A percentile compares a stretch with the other conserved stretches of the same genome.
These are phyloP conservation scores for Oldenlandia corymbosa DNA, from an alignment of 257 asterid species.

Conservation along the genomic window DNA sequence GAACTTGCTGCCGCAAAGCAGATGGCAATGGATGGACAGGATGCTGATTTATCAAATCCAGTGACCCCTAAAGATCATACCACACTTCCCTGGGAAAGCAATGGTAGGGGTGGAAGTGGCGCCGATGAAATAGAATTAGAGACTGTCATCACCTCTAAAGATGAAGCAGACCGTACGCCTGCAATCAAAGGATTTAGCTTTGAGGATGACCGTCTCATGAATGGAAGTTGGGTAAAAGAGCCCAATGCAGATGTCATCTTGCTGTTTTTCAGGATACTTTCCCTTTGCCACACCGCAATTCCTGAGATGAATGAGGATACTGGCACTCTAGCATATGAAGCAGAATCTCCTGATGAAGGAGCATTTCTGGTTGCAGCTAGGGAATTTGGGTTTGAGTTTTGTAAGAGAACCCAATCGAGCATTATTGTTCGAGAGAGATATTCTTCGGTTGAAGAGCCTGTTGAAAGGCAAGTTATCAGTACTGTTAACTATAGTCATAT, in stretches of 20 bases:
- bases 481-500: conserved; percentile 5
- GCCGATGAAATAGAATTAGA: conserved; percentile 68
- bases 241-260: conserved; percentile 50
- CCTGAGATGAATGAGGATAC: conserved; percentile 81
- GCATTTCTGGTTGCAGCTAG: conserved; percentile 91
- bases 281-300: conserved; percentile 87
- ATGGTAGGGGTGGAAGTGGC: conserved; percentile 22
- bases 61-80: conserved; percentile 19
- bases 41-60: conserved; percentile 21
- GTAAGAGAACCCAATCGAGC: conserved; percentile 77
- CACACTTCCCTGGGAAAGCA: conserved; percentile 37
- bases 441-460: conserved; percentile 61
- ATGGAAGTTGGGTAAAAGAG: conserved; percentile 78
- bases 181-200: conserved; percentile 83
- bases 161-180: conserved; percentile 38
- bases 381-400: conserved; percentile 92
- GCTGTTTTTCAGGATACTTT: conserved; percentile 73
- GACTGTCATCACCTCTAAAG: conserved; percentile 53
- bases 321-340: conserved; percentile 67
- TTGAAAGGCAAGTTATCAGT: conserved; percentile 49
- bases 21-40: conserved; percentile 77
- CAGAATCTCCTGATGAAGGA: conserved; percentile 94
- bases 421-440: conserved; percentile 62
- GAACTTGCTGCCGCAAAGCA: conserved; percentile 91
- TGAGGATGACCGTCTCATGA: conserved; percentile 76